These are phyloP conservation scores for Candida manassasensis DNA, from an alignment of 805 yeast genomes.

Conservation along the genomic window DNA sequence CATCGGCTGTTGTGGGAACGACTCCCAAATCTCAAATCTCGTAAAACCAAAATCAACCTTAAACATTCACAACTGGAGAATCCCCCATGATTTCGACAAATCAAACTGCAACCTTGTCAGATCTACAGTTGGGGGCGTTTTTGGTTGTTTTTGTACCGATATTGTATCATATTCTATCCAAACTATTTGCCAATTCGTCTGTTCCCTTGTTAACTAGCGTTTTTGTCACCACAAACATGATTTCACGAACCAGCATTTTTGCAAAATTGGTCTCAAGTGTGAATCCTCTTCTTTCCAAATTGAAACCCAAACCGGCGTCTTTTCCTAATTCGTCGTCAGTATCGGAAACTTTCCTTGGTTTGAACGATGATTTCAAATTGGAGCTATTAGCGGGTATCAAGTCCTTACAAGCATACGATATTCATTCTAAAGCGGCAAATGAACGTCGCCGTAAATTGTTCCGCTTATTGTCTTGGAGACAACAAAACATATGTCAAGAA, in stretches of 20 bases:
- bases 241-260: slow-evolving; percentile 22
- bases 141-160: slow-evolving; percentile 14
- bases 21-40: too few relatives aligned
- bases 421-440: slow-evolving; percentile 39
- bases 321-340: neutral
- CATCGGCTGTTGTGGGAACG: too few relatives aligned
- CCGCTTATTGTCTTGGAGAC: slow-evolving; percentile 49
- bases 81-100: slow-evolving; percentile 1
- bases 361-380: slow-evolving; percentile 17
- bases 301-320: neutral
- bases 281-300: neutral
- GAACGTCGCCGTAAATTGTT: slow-evolving; percentile 40
- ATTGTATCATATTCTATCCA: slow-evolving; percentile 16
- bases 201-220: slow-evolving; percentile 26
- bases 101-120: slow-evolving; percentile 7
- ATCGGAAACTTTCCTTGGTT: slow-evolving; percentile 7
- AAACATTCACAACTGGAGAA: too few relatives aligned
- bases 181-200: slow-evolving; percentile 17
- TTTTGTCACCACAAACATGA: slow-evolving; percentile 30
- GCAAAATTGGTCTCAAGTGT: slow-evolving; percentile 10
- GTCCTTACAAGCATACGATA: slow-evolving; percentile 44
- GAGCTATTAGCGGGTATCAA: slow-evolving; percentile 40
- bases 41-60: too few relatives aligned
- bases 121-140: slow-evolving; percentile 15
- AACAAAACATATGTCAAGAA: slow-evolving; percentile 48